phyloP scores from a whole-genome alignment of 2,329 filamentous ascomycete genomes.

The Colletotrichum caudatum region DNA sequence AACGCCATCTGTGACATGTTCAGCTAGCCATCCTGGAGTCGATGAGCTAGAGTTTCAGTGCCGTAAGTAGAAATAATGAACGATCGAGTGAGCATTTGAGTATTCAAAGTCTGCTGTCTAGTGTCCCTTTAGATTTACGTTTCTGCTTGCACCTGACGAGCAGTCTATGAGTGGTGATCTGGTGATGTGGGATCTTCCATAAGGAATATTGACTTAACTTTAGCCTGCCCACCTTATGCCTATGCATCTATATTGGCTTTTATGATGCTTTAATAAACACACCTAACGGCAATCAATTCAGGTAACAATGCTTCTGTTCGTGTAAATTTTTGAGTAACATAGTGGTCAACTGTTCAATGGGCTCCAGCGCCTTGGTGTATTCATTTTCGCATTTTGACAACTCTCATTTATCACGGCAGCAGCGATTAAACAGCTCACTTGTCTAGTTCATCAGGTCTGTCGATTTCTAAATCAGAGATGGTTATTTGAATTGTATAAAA shows the following conservation, averaged over 20 bases:
- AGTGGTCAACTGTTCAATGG: too few species aligned
- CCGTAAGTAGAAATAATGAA: not conserved
- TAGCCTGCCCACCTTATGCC: not conserved
- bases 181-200: not conserved
- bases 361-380: too few species aligned
- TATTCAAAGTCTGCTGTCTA: conserved; percentile 1
- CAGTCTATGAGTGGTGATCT: not conserved
- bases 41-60: not conserved
- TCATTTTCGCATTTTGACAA: too few species aligned
- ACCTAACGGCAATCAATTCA: too few species aligned
- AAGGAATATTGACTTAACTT: conserved; percentile 1
- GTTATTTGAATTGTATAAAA: not conserved
- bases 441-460: not conserved
- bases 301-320: too few species aligned
- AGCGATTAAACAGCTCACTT: not conserved
- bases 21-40: not conserved
- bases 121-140: not conserved
- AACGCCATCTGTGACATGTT: not conserved
- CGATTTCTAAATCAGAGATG: too few species aligned
- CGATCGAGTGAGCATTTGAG: not conserved
- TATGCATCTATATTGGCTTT: too few species aligned
- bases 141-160: not conserved
- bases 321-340: too few species aligned
- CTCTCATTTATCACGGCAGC: too few species aligned
- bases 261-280: too few species aligned